phyloP scores from a whole-genome alignment of 2,329 filamentous ascomycete genomes.

The Neospermospora avenae region DNA sequence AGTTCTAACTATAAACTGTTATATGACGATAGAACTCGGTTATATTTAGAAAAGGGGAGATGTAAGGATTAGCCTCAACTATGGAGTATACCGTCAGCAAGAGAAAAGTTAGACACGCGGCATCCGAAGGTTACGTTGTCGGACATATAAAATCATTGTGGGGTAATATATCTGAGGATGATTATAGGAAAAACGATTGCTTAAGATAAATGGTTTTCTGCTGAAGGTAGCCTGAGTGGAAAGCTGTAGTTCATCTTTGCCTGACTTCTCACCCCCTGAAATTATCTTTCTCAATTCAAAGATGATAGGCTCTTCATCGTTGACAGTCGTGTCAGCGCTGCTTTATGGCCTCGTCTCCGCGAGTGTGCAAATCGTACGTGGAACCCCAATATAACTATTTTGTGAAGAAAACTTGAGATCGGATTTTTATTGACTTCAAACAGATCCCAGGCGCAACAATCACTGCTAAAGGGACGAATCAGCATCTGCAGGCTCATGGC shows the following conservation, averaged over 20 bases:
- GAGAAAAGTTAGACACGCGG: background rate
- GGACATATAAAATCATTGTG: background rate
- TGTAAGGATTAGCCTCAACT: background rate
- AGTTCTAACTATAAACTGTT: too few species aligned
- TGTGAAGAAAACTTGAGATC: background rate
- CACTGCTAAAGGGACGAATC: slow-evolving; percentile 37
- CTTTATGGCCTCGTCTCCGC: background rate
- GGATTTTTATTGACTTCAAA: background rate
- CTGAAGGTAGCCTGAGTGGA: too few species aligned
- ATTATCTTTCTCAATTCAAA: too few species aligned
- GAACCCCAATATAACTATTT: background rate
- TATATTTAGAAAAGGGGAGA: background rate
- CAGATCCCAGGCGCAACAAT: slow-evolving; percentile 33
- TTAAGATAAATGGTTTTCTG: too few species aligned
- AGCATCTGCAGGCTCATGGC: slow-evolving; percentile 65
- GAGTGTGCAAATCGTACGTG: slow-evolving; percentile 2
- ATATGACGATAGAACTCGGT: background rate
- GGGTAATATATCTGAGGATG: background rate
- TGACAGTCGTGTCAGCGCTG: background rate
- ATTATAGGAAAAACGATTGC: background rate
- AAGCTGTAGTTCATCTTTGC: too few species aligned
- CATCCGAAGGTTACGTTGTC: background rate
- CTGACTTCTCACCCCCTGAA: too few species aligned
- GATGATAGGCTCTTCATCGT: background rate
- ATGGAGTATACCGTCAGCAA: background rate